Evolutionary conservation across 768 basidiomycete species (phyloP).

Genomic region (Boletellus ananas): DNA sequence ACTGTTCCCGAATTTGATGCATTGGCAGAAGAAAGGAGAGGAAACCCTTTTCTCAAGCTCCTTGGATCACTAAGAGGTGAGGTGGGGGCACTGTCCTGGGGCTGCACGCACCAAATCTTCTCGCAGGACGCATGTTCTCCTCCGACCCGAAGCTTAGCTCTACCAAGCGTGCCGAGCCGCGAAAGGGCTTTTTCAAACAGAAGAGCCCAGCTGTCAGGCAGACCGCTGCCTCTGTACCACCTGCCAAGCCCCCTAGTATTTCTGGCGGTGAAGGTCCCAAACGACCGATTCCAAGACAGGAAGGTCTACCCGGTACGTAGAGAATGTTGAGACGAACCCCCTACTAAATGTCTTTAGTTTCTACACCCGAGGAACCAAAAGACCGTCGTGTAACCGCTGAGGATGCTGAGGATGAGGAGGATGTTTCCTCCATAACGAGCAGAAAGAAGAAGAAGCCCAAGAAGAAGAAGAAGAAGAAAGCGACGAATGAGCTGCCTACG

Average conservation of each 20-base stretch:
- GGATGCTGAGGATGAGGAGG: slow-evolving; percentile 69
- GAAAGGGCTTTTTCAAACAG: slow-evolving; percentile 23
- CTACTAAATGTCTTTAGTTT: slow-evolving; percentile 9
- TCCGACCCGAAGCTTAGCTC: slow-evolving; percentile 44
- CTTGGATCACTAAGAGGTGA: slow-evolving; percentile 71
- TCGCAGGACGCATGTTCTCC: slow-evolving; percentile 61
- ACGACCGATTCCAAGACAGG: slow-evolving; percentile 11
- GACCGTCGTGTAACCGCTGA: slow-evolving; percentile 50
- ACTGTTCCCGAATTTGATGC: slow-evolving; percentile 43
- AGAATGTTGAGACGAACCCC: background rate
- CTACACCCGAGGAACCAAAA: slow-evolving; percentile 32
- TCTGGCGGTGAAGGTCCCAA: slow-evolving; percentile 8
- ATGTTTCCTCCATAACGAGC: slow-evolving; percentile 27
- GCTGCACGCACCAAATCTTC: background rate
- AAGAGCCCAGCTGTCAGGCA: slow-evolving; percentile 15
- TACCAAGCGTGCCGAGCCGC: slow-evolving; percentile 32
- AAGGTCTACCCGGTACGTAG: slow-evolving; percentile 12
- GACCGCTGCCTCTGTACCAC: background rate
- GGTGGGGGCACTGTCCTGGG: slow-evolving; percentile 1
- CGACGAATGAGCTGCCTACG: slow-evolving; percentile 12
- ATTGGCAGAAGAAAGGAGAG: slow-evolving; percentile 50
- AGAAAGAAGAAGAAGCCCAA: slow-evolving; percentile 70
- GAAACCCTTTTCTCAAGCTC: slow-evolving; percentile 76
- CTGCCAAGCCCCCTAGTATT: slow-evolving; percentile 6
- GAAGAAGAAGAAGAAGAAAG: slow-evolving; percentile 68